Evolutionary conservation across 805 yeast genomes (phyloP), one percentile per base, ranked within the genome.

Genomic region (Yarrowia porcina): DNA sequence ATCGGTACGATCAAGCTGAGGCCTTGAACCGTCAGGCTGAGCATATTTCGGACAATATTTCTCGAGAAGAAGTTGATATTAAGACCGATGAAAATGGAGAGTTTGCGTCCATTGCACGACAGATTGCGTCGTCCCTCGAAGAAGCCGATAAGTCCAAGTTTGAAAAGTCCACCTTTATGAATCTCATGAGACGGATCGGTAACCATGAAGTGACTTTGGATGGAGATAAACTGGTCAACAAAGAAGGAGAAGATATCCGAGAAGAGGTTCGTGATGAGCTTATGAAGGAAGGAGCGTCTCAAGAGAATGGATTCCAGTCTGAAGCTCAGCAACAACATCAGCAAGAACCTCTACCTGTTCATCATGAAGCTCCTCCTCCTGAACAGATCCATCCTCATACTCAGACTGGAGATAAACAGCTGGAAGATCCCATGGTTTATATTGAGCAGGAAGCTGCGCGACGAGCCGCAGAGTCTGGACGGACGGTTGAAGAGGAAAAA

Each of bases 111-210:
- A 56, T 56, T 30, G 61, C 61, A 2, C 36, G 61, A 3, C 61
- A 56, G 39, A 56, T 56, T 15, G 61, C 61, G 3, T 39, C 61
- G 3, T 56, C 61, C 11, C 49, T 56, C 7, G 61, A 56, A 13
- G 49, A 41, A 25, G 61, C 49, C 28, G 61, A 56, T 15, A 28
- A 39, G 49, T 39, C 47, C 49, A 70, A 70, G 57, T 65, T 70
- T 52, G 63, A 67, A 47, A 65, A 66, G 61, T 66, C 69, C 21
- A 61, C 69, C 28, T 70, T 70, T 35, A 61, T 70, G 67, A 65
- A 64, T 18, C 67, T 70, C 17, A 70, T 70, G 73, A 63, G 67
- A 30, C 63, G 68, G 25, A 60, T 70, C n/a, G 65, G 69, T 25
- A 64, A 66, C 39, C 66, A 67, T 60, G 45, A 66, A n/a, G 68